Evolutionary conservation across 2,329 filamentous ascomycete species (phyloP), one percentile per base, ranked within the genome.

Genomic region (Fusarium abutilonis): DNA sequence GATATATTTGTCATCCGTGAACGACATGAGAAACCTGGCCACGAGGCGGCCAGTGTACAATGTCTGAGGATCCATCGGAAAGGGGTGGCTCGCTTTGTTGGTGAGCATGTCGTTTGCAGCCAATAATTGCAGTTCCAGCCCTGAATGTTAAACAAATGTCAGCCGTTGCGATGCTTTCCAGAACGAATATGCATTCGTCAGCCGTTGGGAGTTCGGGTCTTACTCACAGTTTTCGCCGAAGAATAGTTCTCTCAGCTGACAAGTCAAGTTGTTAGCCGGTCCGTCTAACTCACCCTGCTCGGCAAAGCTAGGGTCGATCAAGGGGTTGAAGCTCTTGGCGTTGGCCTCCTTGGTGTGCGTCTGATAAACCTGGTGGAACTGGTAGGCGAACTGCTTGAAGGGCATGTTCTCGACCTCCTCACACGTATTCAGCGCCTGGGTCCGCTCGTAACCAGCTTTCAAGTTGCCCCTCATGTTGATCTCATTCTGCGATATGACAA

Each of bases 301-400:
- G 17, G 76, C 70, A 46, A 77, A 75, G 36, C 71, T 70, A 41
- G 75, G 71, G 63, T 85, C 82, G 8, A 81, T 63, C n/a, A 86
- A 70, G 15, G 84, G 84, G 64, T 86, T 86, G 68, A 85, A 86
- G 44, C 83, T 76, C 71, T 76, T 81, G 8, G 77, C 71, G 39
- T 78, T 78, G 4, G 76, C 76, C 60, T 85, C 82, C 63, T 76
- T 77, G 51, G 76, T 78, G 69, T 85, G 82, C 17, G 84, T 86
- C 75, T 85, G 83, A 66, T 85, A 86, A 52, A 85, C 78, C 67
- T 85, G 79, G 71, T 86, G 84, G 69, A 86, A 86, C 72, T 85
- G 83, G 61, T 83, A 84, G 4, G 82, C 82, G 66, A 86, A 85
- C 72, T 86, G 83, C 72, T 80, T 83, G 68, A 86, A 86, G 1